phyloP scores from a whole-genome alignment of 1,284 basidiomycete genomes.

The Inonotus hispidus region DNA sequence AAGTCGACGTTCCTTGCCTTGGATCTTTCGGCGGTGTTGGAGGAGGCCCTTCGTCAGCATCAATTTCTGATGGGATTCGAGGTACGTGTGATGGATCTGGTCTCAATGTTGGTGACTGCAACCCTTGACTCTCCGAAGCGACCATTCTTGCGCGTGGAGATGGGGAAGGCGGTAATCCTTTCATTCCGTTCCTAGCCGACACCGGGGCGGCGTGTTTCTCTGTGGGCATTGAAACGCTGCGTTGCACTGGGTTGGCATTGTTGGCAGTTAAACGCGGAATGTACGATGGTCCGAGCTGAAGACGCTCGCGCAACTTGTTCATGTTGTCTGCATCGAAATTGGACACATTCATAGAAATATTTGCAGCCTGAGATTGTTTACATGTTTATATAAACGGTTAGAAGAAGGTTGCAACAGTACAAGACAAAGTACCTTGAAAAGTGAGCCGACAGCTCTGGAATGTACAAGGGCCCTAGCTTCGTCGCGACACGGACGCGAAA shows the following conservation, averaged over 20 bases:
- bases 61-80: slow-evolving; percentile 13
- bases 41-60: slow-evolving; percentile 24
- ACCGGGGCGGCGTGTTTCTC: not conserved
- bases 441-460: slow-evolving; percentile 18
- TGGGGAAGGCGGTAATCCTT: not conserved
- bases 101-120: not conserved
- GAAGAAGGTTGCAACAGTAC: not conserved
- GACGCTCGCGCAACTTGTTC: slow-evolving; percentile 12
- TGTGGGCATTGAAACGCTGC: slow-evolving; percentile 12
- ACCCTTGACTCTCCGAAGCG: slow-evolving; percentile 6
- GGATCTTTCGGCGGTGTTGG: slow-evolving; percentile 32
- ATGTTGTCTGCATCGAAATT: slow-evolving; percentile 4
- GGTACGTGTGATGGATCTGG: not conserved
- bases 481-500: not conserved
- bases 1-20: slow-evolving; percentile 4
- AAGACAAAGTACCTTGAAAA: slow-evolving; percentile 19
- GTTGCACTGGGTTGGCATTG: not conserved
- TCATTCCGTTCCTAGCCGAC: not conserved
- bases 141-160: not conserved
- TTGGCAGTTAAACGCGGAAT: slow-evolving; percentile 14
- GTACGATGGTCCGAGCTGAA: slow-evolving; percentile 14
- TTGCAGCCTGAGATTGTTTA: slow-evolving; percentile 14
- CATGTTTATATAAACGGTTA: not conserved
- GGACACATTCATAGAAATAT: slow-evolving; percentile 14
- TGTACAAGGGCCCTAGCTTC: slow-evolving; percentile 23